A percentile compares a stretch with the other conserved stretches of the same genome.
phyloP scores from a whole-genome alignment of 2,329 filamentous ascomycete species.

The Aspergillus alliaceus region DNA sequence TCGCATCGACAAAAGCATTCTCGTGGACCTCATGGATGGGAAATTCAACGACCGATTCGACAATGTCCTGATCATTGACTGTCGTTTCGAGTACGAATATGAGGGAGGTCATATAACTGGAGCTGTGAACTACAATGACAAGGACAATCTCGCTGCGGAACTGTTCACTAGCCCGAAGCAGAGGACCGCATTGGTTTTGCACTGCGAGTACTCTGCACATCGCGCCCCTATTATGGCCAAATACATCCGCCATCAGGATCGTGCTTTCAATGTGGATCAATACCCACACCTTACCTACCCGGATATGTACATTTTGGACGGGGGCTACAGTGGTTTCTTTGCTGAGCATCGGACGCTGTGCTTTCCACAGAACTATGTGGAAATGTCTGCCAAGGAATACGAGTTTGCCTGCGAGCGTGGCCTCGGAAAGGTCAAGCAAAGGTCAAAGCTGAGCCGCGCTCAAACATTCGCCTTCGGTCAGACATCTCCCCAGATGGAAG shows the following conservation, averaged over 20 bases:
- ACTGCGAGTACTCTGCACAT: constrained; percentile 98
- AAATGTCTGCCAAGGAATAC: constrained; percentile 92
- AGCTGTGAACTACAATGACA: constrained; percentile 95
- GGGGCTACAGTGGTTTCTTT: constrained; percentile 95
- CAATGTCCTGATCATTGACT: constrained; percentile 86
- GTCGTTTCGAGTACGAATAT: constrained; percentile 98
- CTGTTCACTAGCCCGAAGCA: constrained; percentile 72
- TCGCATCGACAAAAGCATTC: constrained; percentile 76
- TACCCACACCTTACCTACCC: constrained; percentile 93
- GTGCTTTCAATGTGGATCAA: constrained; percentile 76
- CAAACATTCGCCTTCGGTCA: constrained; percentile 96
- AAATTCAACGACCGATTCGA: constrained; percentile 75
- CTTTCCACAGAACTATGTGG: constrained; percentile 92
- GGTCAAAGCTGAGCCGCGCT: constrained; percentile 80
- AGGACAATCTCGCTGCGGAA: constrained; percentile 77
- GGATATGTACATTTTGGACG: constrained; percentile 94
- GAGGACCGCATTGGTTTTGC: constrained; percentile 82
- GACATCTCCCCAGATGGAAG: constrained; percentile 60
- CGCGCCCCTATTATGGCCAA: constrained; percentile 95
- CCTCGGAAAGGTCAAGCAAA: constrained; percentile 86
- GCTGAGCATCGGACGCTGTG: constrained; percentile 74
- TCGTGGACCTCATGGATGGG: constrained; percentile 85
- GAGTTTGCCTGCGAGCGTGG: constrained; percentile 91
- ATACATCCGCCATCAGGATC: constrained; percentile 85
- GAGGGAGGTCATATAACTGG: constrained; percentile 92